Base-by-base conservation (phyloP, 1,139 yeast genomes). In the Blastobotrys arbuscula region DNA sequence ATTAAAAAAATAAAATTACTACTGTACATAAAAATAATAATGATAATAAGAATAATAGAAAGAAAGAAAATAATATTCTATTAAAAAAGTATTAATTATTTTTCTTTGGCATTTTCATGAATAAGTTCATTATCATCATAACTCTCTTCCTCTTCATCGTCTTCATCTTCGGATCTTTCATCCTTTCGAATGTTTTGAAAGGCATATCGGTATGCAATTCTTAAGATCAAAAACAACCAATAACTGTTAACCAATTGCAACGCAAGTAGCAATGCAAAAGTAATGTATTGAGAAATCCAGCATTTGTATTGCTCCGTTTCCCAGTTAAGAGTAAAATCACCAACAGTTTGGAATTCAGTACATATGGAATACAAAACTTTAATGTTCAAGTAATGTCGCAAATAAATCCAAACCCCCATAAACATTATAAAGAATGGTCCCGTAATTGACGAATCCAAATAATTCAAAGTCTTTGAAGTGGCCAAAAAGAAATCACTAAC, bases 241-340 rank as follows among this genome's bases (percentile, higher is more conserved):
- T 86, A 92, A 21, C 77, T 61, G 63, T 92, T 92, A 51, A 92
- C 90, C 50, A 87, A 62, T 66, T 92, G 98, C 56, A 92, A 76
- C 1, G 94, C 90, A 50, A 78, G 73, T 52, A 92, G 77, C 62
- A 92, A 77, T 19, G 70, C 68, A 62, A 92, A 90, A 2, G 92
- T 90, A 64, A 92, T 89, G 53, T 86, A 84, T 70, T 87, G 95
- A 16, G 97, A 84, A 57, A 94, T 86, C 83, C 87, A 88, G 70
- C 97, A 92, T 69, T 94, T 92, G 73, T 90, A 92, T 67, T 90
- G 96, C 65, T 89, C 92, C 30, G 94, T 82, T n/a, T 77, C 87
- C 82, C 90, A 92, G 71, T 88, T 81, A 59, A 94, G 74, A 50
- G 76, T 77, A 70, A 76, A 89, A 53, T 82, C 82, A 42, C 97